These are phyloP conservation scores for Marasmius fiardii DNA, from an alignment of 1,284 basidiomycete species.

Conservation along the genomic window DNA sequence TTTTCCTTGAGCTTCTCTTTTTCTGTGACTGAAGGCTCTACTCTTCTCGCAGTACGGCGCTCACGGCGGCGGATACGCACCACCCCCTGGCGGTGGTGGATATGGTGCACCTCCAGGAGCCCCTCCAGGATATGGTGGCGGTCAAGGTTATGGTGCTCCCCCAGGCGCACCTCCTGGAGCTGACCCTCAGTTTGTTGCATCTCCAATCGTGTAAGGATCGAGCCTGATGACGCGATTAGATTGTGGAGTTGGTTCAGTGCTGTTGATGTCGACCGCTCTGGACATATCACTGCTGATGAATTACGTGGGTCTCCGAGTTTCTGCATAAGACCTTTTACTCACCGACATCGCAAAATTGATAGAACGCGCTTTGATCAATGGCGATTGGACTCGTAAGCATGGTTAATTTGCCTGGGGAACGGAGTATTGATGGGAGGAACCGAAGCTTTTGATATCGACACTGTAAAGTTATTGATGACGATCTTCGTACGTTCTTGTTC, in stretches of 20 bases:
- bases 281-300: slow-evolving; percentile 61
- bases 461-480: slow-evolving; percentile 78
- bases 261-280: slow-evolving; percentile 70
- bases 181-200: background rate
- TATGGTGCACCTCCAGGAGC: background rate
- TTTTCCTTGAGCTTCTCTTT: too few species aligned
- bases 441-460: slow-evolving; percentile 77
- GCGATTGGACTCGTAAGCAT: slow-evolving; percentile 72
- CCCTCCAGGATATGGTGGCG: background rate
- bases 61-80: too few species aligned
- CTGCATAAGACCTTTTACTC: background rate
- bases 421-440: background rate
- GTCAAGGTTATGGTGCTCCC: background rate
- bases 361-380: slow-evolving; percentile 74
- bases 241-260: slow-evolving; percentile 71
- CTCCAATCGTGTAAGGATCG: background rate
- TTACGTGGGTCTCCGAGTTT: slow-evolving; percentile 48
- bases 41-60: too few species aligned
- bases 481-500: slow-evolving; percentile 58
- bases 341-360: background rate
- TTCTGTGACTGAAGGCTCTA: too few species aligned
- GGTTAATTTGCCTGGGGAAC: background rate
- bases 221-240: slow-evolving; percentile 29
- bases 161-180: background rate
- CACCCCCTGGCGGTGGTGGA: background rate